phyloP scores from a whole-genome alignment of 139 green algal genomes.

The Chlamydomonas sphaeroides region DNA sequence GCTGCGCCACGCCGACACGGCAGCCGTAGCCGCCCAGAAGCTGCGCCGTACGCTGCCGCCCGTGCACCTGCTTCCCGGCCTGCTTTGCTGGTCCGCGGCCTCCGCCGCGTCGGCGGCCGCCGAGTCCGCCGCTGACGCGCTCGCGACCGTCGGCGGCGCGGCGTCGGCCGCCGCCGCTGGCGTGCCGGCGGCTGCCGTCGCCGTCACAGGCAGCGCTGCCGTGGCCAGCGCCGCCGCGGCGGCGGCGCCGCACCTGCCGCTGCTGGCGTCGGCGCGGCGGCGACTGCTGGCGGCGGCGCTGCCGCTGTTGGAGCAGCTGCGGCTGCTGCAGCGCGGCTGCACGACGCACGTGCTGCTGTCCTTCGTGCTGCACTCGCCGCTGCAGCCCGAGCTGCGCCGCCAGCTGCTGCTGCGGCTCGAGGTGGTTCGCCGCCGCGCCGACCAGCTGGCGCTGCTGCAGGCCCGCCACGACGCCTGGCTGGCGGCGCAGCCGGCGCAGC shows the following conservation, averaged over 20 bases:
- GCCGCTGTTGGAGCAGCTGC: conserved; percentile 7
- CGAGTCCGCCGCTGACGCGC: not conserved
- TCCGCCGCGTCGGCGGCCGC: not conserved
- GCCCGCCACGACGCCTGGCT: conserved; percentile 20
- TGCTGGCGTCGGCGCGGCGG: conserved; percentile 11
- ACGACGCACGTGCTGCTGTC: conserved; percentile 30
- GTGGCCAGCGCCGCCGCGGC: not conserved
- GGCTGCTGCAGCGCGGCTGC: conserved; percentile 4
- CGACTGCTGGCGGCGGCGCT: conserved; percentile 7
- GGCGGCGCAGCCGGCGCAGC: not conserved
- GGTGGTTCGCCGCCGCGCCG: not conserved
- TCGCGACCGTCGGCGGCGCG: not conserved
- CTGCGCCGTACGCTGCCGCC: not conserved
- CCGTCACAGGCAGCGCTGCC: conserved; percentile 7
- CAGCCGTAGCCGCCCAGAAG: not conserved
- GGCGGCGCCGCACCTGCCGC: conserved; percentile 10
- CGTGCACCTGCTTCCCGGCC: not conserved
- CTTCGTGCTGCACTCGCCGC: conserved; percentile 14
- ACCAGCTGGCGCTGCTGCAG: conserved; percentile 21
- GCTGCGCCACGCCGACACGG: not conserved
- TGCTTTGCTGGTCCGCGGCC: not conserved
- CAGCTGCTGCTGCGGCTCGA: conserved; percentile 10
- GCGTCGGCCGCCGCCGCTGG: not conserved
- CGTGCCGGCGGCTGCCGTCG: not conserved
- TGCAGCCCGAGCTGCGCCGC: not conserved